Evolutionary conservation across 306 rosid genomes (phyloP), one percentile per base, ranked within the genome.

Genomic region (Betula pendula): DNA sequence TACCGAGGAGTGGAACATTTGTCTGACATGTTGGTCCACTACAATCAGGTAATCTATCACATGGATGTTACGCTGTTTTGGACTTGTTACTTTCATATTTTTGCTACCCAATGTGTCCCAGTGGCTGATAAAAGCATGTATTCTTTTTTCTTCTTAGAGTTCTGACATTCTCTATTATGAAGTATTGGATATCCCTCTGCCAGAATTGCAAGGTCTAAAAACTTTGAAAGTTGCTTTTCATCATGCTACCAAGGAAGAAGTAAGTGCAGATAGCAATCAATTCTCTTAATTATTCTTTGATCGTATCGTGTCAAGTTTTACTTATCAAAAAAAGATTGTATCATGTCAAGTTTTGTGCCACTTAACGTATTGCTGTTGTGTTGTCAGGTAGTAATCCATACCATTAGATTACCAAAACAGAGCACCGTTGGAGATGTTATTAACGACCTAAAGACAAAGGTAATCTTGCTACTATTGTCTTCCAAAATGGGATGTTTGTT

Each of bases 381-480:
- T 73, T 49, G 80, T 72, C 87, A 93, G 98, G 98, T 88, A 72
- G 90, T 89, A 80, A 88, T 88, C 78, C 98, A 93, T 66, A 89
- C 90, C 38, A 91, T 91, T 79, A 88, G 98, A 78, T 85, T 93
- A 76, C 98, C 98, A 44, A 93, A 93, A 74, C 95, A 88, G 87
- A 91, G 97, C 81, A 88, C 97, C 4, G 95, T 93, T 40, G 97
- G 95, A 59, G 98, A 93, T 75, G 97, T 93, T 47, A 90, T 93
- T 72, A 84, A 80, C 77, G 93, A 89, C 81, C 93, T 93, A 69
- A 93, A 89, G 87, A 84, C 87, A 33, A 93, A 93, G 95, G 98
- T 93, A 75, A 51, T 12, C 51, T 68, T 63, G 68, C 17, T 2
- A 17, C 40, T 62, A 29, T 7, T 15, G 33, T 19, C 15, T 62